Conservation (phyloP, 2,329 filamentous ascomycete species). For the Monosporascus sp. region DNA sequence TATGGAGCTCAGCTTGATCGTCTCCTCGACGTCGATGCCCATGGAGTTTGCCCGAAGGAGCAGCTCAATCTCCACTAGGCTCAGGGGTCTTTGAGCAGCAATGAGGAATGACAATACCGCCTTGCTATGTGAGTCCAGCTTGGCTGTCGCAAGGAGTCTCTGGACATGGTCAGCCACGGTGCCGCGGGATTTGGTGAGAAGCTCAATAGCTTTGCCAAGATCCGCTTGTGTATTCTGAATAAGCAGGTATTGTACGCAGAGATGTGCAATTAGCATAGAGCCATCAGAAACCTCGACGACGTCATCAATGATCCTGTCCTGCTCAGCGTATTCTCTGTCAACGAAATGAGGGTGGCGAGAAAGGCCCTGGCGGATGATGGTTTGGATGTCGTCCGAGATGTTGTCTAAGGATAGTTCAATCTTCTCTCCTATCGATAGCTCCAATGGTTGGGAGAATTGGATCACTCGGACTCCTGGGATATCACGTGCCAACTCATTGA, state of each 20-base stretch:
- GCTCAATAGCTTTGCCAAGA: neutral
- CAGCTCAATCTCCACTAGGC: neutral
- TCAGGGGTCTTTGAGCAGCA: neutral
- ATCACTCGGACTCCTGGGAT: neutral
- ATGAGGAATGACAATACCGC: neutral
- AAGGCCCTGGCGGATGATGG: neutral
- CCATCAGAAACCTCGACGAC: neutral
- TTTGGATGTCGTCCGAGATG: neutral
- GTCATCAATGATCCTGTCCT: neutral
- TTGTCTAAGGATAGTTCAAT: neutral
- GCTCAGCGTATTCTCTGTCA: neutral
- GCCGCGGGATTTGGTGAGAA: neutral
- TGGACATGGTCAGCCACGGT: neutral
- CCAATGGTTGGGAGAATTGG: neutral
- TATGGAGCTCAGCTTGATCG: neutral
- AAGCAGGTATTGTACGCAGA: neutral
- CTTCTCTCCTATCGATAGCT: neutral
- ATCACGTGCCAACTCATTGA: neutral
- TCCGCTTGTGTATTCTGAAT: neutral
- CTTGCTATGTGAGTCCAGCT: neutral
- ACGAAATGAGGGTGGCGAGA: neutral
- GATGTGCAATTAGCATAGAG: neutral
- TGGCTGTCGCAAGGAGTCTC: neutral
- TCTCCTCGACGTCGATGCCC: neutral
- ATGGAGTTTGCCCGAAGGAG: neutral